Conservation (phyloP, 768 basidiomycete genomes). For the Hericium rajendrae region DNA sequence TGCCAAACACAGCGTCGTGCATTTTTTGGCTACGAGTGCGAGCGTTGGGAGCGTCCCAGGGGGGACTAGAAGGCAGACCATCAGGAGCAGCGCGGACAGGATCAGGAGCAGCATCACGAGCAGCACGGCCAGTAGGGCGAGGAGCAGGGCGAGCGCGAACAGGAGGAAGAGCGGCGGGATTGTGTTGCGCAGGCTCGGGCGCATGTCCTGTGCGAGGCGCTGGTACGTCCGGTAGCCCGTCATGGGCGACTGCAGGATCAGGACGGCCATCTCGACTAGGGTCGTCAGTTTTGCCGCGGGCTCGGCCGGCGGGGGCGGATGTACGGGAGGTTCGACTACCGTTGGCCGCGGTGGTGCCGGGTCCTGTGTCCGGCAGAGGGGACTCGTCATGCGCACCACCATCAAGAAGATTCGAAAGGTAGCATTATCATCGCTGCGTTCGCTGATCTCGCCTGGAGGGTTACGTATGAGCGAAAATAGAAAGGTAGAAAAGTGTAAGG, state of each 20-base stretch:
- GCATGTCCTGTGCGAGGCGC: slow-evolving; percentile 4
- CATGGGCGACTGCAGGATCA: background rate
- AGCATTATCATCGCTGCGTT: slow-evolving; percentile 13
- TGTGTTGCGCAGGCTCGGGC: slow-evolving; percentile 3
- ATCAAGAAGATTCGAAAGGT: slow-evolving; percentile 3
- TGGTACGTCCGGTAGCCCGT: slow-evolving; percentile 6
- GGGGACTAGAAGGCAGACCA: slow-evolving; percentile 10
- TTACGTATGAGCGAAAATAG: no score
- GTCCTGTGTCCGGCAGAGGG: slow-evolving; percentile 11
- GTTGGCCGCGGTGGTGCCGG: background rate
- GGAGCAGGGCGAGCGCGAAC: slow-evolving; percentile 4
- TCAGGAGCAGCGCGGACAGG: slow-evolving; percentile 1
- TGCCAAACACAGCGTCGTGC: slow-evolving; percentile 13
- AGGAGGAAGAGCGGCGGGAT: slow-evolving; percentile 10
- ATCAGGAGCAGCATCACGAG: slow-evolving; percentile 8
- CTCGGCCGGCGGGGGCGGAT: background rate
- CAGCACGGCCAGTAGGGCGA: slow-evolving; percentile 9
- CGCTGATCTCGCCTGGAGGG: slow-evolving; percentile 6
- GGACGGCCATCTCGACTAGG: background rate
- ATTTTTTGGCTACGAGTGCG: slow-evolving; percentile 7
- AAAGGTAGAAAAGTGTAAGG: no score
- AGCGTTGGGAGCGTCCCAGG: slow-evolving; percentile 6
- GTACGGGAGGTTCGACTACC: background rate
- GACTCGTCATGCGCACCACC: background rate
- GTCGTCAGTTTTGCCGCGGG: background rate